phyloP scores from a whole-genome alignment of 176 grass and related monocot genomes.

The Musa troglodytarum region DNA sequence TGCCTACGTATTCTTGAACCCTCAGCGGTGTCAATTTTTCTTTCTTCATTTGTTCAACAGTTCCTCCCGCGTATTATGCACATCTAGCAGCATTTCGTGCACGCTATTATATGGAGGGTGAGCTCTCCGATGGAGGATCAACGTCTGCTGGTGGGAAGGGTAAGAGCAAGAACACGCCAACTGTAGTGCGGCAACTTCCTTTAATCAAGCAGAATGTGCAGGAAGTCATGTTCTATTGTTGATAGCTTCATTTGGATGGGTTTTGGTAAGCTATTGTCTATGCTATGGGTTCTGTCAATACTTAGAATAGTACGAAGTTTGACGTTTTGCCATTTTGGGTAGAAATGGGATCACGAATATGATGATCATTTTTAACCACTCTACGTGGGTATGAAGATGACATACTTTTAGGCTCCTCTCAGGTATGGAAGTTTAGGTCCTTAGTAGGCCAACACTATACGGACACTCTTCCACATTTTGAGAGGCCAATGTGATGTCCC shows the following conservation, averaged over 20 bases:
- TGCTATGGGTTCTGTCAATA: too few species aligned
- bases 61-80: slow-evolving; percentile 77
- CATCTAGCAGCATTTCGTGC: slow-evolving; percentile 67
- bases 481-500: too few species aligned
- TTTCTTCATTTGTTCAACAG: slow-evolving; percentile 19
- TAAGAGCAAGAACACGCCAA: slow-evolving; percentile 38
- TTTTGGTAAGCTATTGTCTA: too few species aligned
- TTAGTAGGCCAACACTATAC: too few species aligned
- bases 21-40: background rate
- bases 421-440: too few species aligned
- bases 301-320: too few species aligned
- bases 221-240: slow-evolving; percentile 78
- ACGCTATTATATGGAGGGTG: slow-evolving; percentile 51
- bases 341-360: too few species aligned
- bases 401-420: too few species aligned
- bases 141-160: slow-evolving; percentile 16
- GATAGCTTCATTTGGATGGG: background rate
- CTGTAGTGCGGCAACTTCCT: slow-evolving; percentile 48
- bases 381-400: too few species aligned
- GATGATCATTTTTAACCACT: too few species aligned
- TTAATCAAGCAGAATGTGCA: slow-evolving; percentile 52
- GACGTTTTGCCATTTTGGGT: too few species aligned
- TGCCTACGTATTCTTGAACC: background rate
- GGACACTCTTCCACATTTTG: too few species aligned
- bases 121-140: slow-evolving; percentile 36